Conservation (phyloP, 1,284 basidiomycete species). For the Rhodotorula sp. region DNA sequence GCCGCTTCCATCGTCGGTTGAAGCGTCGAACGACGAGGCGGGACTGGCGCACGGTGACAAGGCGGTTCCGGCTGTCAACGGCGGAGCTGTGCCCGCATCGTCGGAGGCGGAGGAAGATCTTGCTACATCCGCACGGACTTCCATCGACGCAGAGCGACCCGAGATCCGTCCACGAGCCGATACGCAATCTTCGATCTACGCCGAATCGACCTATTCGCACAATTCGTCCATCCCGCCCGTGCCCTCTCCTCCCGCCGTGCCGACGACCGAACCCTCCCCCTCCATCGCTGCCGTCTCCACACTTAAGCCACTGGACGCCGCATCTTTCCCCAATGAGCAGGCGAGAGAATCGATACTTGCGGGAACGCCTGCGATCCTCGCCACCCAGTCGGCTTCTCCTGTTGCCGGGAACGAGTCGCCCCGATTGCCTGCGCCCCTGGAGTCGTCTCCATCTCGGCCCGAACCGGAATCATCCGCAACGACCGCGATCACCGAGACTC, state of each 20-base stretch:
- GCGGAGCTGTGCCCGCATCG: too few relatives aligned
- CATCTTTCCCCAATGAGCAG: neutral
- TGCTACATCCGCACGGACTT: neutral
- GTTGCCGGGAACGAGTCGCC: neutral
- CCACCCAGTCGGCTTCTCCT: neutral
- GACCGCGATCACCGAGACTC: neutral
- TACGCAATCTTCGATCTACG: conserved; percentile 23
- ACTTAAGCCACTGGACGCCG: neutral
- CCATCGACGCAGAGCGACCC: neutral
- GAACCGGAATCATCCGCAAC: neutral
- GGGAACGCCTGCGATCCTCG: neutral
- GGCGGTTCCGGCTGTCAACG: neutral
- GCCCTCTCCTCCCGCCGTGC: neutral
- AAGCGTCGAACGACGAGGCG: neutral
- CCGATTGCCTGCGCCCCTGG: neutral
- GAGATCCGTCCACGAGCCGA: conserved; percentile 21
- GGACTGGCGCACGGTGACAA: too few relatives aligned
- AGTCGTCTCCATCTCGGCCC: neutral
- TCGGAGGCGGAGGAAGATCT: too few relatives aligned
- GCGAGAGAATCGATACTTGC: neutral
- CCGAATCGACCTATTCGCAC: conserved; percentile 30
- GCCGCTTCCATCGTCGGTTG: too few relatives aligned
- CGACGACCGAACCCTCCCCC: neutral
- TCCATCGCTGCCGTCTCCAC: conserved; percentile 14
- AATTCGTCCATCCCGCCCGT: neutral